Evolutionary conservation across 371 early-diverging fungal genomes (phyloP).

Genomic region (Circinella minor): DNA sequence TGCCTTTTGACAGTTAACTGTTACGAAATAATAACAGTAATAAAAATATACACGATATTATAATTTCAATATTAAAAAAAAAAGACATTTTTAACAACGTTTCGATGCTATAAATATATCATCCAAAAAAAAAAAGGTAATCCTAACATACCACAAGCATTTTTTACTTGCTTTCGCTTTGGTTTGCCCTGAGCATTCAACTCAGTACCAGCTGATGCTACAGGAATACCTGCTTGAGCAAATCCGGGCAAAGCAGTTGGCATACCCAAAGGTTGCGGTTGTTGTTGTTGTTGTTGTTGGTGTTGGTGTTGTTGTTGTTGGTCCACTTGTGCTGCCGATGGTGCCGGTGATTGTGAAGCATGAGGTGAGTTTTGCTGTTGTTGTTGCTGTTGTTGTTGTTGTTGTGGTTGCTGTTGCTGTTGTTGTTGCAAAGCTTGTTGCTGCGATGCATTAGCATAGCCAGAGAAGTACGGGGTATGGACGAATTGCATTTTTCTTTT

Average conservation of each 20-base stretch:
- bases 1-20: conserved; percentile 88
- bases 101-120: background rate
- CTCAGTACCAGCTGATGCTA: conserved; percentile 2
- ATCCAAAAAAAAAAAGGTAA: background rate
- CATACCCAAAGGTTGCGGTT: conserved; percentile 20
- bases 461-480: conserved; percentile 35
- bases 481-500: conserved; percentile 35
- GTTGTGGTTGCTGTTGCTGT: conserved; percentile 19
- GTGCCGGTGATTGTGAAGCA: conserved; percentile 19
- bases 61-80: too few relatives aligned
- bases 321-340: conserved; percentile 26
- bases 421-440: conserved; percentile 28
- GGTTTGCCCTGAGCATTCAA: conserved; percentile 26
- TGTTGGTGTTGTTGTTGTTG: conserved; percentile 7
- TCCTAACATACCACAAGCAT: conserved; percentile 72
- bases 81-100: too few relatives aligned
- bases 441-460: conserved; percentile 31
- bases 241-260: conserved; percentile 15
- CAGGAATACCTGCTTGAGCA: conserved; percentile 6
- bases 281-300: background rate
- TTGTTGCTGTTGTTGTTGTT: conserved; percentile 21
- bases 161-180: conserved; percentile 76
- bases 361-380: conserved; percentile 16
- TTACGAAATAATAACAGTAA: background rate
- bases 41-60: background rate